These are phyloP conservation scores for Psidium friedrichsthalianum DNA, from an alignment of 345 rosid species.

Conservation along the genomic window DNA sequence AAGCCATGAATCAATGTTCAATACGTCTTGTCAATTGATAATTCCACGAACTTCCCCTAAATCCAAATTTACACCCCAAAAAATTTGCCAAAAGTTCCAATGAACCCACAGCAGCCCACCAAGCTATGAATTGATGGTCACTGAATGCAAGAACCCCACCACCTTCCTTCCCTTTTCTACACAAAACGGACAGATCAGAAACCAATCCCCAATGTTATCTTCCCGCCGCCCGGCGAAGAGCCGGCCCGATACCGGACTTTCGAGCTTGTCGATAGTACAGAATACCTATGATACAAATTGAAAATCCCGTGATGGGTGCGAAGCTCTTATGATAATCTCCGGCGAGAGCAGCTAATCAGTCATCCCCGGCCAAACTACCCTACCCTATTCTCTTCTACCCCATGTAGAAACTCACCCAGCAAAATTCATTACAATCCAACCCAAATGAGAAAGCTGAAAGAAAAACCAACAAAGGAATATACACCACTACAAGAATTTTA, in stretches of 20 bases:
- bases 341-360: background rate
- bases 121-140: background rate
- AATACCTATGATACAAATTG: background rate
- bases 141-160: background rate
- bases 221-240: background rate
- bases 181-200: background rate
- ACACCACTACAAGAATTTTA: background rate
- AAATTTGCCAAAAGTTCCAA: background rate
- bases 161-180: background rate
- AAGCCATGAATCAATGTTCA: background rate
- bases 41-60: background rate
- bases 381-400: background rate
- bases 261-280: background rate
- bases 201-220: background rate
- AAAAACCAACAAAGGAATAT: background rate
- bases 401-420: background rate
- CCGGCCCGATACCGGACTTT: background rate
- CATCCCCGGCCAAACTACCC: background rate
- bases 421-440: background rate
- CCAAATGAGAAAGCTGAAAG: background rate
- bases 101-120: background rate
- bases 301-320: background rate
- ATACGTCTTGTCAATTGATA: background rate
- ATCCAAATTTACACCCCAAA: background rate
- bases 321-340: background rate